Evolutionary conservation across 169 alveolate genomes (phyloP).

Genomic region (Eimeria maxima): DNA sequence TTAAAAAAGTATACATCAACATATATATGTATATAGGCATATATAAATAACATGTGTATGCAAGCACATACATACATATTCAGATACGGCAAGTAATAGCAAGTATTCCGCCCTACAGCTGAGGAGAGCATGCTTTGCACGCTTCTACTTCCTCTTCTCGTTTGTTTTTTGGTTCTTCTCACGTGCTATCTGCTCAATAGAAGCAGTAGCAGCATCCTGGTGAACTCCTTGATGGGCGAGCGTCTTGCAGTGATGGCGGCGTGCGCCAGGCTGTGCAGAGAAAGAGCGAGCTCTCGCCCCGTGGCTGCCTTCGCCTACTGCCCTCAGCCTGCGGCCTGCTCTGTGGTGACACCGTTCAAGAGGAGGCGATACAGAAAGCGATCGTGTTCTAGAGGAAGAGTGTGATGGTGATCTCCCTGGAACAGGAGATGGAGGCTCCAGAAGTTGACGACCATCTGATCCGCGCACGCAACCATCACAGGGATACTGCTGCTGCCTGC

Average conservation of each 20-base stretch:
- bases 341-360: slow-evolving; percentile 2
- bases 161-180: neutral
- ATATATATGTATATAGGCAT: too few relatives aligned
- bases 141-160: neutral
- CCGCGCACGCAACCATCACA: neutral
- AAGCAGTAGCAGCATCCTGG: neutral
- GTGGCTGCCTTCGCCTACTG: neutral
- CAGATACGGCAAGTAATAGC: too few relatives aligned
- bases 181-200: neutral
- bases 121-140: too few relatives aligned
- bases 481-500: neutral
- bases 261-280: neutral
- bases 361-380: slow-evolving; percentile 40
- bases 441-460: neutral
- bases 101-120: too few relatives aligned
- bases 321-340: slow-evolving; percentile 48
- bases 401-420: slow-evolving; percentile 7
- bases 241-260: neutral
- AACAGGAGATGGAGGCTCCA: neutral
- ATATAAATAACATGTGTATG: neutral
- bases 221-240: neutral
- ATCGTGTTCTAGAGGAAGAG: slow-evolving; percentile 34
- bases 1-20: too few relatives aligned
- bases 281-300: slow-evolving; percentile 28
- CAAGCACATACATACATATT: too few relatives aligned